Percentiles rank a stretch among this genome's conserved stretches.
Conservation (phyloP, 2,329 filamentous ascomycete genomes). For the Apiospora saccharicola region DNA sequence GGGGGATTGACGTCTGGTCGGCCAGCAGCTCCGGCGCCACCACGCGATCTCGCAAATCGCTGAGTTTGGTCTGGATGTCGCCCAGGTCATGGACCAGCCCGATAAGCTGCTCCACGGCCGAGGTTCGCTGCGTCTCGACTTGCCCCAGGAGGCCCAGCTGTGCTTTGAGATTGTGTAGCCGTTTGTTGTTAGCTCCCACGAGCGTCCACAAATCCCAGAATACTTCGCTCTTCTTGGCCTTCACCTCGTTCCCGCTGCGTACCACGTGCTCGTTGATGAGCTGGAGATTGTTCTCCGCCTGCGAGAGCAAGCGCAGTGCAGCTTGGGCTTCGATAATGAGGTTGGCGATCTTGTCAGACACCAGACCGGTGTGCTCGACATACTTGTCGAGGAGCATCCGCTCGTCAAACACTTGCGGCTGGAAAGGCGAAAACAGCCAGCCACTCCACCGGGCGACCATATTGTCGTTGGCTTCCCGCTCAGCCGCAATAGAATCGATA, state of each 20-base stretch:
- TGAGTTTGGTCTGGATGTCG: constrained; percentile 73
- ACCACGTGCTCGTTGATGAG: constrained; percentile 74
- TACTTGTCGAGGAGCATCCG: constrained; percentile 75
- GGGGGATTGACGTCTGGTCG: constrained; percentile 61
- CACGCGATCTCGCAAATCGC: constrained; percentile 75
- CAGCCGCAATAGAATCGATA: constrained; percentile 65
- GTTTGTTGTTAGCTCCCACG: constrained; percentile 71
- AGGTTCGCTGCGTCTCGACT: constrained; percentile 71
- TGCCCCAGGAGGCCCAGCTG: constrained; percentile 71
- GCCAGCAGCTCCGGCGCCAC: constrained; percentile 69
- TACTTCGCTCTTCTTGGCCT: constrained; percentile 68
- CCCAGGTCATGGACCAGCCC: constrained; percentile 76
- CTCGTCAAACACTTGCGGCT: constrained; percentile 66
- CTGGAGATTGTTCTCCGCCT: constrained; percentile 73
- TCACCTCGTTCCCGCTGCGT: constrained; percentile 66
- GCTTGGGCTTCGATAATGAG: constrained; percentile 76
- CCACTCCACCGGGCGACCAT: constrained; percentile 48
- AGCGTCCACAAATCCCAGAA: constrained; percentile 77
- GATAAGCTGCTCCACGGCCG: constrained; percentile 73
- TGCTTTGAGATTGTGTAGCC: constrained; percentile 65
- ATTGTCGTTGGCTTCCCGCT: constrained; percentile 41
- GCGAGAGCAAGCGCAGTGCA: constrained; percentile 69
- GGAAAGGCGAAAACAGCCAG: constrained; percentile 68
- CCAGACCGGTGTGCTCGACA: constrained; percentile 72
- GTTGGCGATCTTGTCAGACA: constrained; percentile 72